A percentile compares a stretch with the other conserved stretches of the same genome.
These are phyloP conservation scores for Rhizopogon parksii DNA, from an alignment of 1,284 basidiomycete species.

Conservation along the genomic window DNA sequence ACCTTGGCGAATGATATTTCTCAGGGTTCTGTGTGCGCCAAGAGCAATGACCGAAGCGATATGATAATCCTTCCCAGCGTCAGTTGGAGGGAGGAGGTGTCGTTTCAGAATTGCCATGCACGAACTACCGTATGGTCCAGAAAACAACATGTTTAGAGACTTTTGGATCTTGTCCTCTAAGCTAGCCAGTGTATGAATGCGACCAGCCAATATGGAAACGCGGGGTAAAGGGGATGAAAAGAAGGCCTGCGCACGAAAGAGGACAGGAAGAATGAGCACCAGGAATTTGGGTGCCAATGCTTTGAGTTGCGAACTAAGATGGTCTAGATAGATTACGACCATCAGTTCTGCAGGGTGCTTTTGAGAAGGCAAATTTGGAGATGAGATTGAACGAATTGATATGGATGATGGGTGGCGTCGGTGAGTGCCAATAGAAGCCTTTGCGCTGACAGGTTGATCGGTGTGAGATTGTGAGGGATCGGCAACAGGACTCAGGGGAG, in stretches of 20 bases:
- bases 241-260: conserved; percentile 63
- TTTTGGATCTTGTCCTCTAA: conserved; percentile 54
- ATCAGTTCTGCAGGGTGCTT: conserved; percentile 54
- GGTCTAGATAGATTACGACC: conserved; percentile 54
- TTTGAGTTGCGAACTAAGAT: conserved; percentile 54
- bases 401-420: conserved; percentile 40
- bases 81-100: conserved; percentile 35
- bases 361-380: conserved; percentile 22
- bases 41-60: conserved; percentile 31
- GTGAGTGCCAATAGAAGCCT: conserved; percentile 35
- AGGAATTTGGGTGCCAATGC: conserved; percentile 49
- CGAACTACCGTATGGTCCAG: conserved; percentile 56
- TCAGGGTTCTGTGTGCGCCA: conserved; percentile 63
- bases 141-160: conserved; percentile 47
- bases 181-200: conserved; percentile 31
- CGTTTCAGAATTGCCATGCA: conserved; percentile 56
- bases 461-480: conserved; percentile 22
- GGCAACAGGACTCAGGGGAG: conserved; percentile 19
- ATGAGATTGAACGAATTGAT: conserved; percentile 21
- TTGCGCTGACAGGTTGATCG: conserved; percentile 23
- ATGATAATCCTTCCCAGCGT: conserved; percentile 19
- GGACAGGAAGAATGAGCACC: conserved; percentile 50
- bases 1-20: conserved; percentile 54
- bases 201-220: conserved; percentile 41
- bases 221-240: conserved; percentile 59